These are phyloP conservation scores for Escallonia rubra DNA, from an alignment of 129 eudicot species.

Conservation along the genomic window DNA sequence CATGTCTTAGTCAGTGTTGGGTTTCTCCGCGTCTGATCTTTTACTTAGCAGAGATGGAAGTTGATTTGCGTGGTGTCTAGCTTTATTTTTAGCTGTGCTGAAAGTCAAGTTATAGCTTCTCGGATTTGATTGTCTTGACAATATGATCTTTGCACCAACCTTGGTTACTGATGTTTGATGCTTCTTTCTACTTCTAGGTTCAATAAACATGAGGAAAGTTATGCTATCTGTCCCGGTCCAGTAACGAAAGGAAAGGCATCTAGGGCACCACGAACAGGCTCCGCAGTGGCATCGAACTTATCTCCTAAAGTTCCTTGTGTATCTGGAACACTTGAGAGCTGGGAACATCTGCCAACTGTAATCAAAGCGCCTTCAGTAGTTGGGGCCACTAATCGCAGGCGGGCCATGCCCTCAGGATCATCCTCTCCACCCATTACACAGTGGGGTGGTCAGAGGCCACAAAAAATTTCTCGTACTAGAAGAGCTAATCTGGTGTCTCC, in stretches of 20 bases:
- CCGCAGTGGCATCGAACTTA: conserved; percentile 44
- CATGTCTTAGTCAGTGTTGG: too few relatives aligned
- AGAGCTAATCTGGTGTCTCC: conserved; percentile 83
- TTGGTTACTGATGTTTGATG: conserved; percentile 7
- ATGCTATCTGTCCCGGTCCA: conserved; percentile 42
- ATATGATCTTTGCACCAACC: background rate
- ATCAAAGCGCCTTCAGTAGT: conserved; percentile 38
- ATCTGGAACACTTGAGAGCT: conserved; percentile 55
- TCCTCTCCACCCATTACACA: conserved; percentile 81
- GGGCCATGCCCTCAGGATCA: conserved; percentile 55
- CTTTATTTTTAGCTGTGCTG: too few relatives aligned
- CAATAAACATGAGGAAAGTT: conserved; percentile 53
- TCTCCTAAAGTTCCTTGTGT: conserved; percentile 47
- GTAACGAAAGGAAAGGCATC: conserved; percentile 78
- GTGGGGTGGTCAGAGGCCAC: conserved; percentile 95
- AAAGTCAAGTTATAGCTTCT: background rate
- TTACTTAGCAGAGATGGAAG: too few relatives aligned
- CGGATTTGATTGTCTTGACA: background rate
- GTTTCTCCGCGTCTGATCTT: too few relatives aligned
- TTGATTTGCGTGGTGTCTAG: too few relatives aligned
- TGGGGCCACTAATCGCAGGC: conserved; percentile 58
- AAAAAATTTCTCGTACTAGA: conserved; percentile 76
- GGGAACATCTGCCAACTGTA: conserved; percentile 55
- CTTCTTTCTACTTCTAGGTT: conserved; percentile 34
- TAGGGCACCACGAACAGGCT: conserved; percentile 59